Percentiles rank a stretch among this genome's conserved stretches.
Conservation (phyloP, 2,329 filamentous ascomycete genomes). For the Penicillium sp. region DNA sequence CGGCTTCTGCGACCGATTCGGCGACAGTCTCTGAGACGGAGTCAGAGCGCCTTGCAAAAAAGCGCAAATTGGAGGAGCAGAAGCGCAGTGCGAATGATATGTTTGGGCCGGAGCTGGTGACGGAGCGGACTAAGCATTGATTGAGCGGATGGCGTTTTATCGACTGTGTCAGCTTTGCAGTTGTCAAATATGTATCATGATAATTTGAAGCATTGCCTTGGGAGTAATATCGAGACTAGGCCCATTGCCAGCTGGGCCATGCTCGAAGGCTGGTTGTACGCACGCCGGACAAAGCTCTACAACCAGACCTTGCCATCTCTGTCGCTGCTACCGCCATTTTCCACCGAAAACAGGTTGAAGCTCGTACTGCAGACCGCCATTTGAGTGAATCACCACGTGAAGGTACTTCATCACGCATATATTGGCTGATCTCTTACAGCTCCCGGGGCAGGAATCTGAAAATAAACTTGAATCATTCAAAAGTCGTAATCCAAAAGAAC, state of each 20-base stretch:
- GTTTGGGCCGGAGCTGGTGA: conserved; percentile 40
- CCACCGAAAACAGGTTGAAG: neutral
- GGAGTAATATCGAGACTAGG: neutral
- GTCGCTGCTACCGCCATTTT: neutral
- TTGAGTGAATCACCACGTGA: neutral
- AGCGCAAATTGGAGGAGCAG: conserved; percentile 37
- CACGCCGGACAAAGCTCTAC: neutral
- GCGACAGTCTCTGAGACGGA: conserved; percentile 31
- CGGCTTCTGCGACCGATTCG: conserved; percentile 14
- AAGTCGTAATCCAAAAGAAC: neutral
- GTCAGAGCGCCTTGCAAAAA: conserved; percentile 40
- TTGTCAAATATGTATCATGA: neutral
- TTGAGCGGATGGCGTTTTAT: too few relatives aligned
- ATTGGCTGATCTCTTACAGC: neutral
- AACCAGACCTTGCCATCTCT: neutral
- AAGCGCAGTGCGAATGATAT: conserved; percentile 28
- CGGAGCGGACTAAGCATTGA: conserved; percentile 31
- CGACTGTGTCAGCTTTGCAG: neutral
- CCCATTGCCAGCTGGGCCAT: neutral
- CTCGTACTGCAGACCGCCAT: neutral
- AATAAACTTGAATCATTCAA: neutral
- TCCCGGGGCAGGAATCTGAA: neutral
- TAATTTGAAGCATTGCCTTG: too few relatives aligned
- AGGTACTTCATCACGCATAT: neutral
- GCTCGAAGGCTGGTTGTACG: neutral